These are phyloP conservation scores for Elaeis oleifera DNA, from an alignment of 202 grass and related monocot species.

Conservation along the genomic window DNA sequence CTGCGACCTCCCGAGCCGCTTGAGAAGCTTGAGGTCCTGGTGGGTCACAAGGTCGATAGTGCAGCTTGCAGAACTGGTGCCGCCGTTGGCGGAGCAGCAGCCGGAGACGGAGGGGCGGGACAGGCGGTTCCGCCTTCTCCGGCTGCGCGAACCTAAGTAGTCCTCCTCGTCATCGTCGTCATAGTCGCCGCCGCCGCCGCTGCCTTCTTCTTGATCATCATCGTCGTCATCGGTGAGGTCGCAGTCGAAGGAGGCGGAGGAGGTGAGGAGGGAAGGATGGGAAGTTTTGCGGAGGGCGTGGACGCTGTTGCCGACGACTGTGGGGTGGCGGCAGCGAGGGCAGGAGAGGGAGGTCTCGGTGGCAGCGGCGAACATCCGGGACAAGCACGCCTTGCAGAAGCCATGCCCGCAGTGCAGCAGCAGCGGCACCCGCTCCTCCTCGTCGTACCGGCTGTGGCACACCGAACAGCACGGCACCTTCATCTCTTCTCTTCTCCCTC, in stretches of 20 bases:
- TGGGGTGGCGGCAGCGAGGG: slow-evolving; percentile 83
- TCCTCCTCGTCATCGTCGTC: slow-evolving; percentile 33
- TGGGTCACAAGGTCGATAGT: slow-evolving; percentile 66
- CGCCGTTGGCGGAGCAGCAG: slow-evolving; percentile 11
- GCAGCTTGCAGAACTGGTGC: slow-evolving; percentile 22
- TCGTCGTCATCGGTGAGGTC: slow-evolving; percentile 34
- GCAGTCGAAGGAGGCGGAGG: slow-evolving; percentile 56
- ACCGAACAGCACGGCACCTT: slow-evolving; percentile 89
- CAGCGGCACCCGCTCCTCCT: slow-evolving; percentile 77
- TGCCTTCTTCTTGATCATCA: background rate
- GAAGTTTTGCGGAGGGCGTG: slow-evolving; percentile 85
- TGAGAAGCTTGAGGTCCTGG: slow-evolving; percentile 64
- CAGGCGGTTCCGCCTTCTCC: too few species aligned
- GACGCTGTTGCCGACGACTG: slow-evolving; percentile 87
- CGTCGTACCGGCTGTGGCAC: slow-evolving; percentile 79
- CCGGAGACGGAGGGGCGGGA: too few species aligned
- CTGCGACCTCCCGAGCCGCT: slow-evolving; percentile 47
- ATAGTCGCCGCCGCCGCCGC: background rate
- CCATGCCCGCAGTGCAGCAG: slow-evolving; percentile 97
- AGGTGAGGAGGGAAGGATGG: slow-evolving; percentile 78
- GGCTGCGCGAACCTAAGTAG: too few species aligned
- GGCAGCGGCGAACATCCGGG: slow-evolving; percentile 65
- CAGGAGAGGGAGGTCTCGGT: slow-evolving; percentile 54
- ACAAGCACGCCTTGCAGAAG: slow-evolving; percentile 91
- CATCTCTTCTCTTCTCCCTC: slow-evolving; percentile 23